These are phyloP conservation scores for Linum trigynum DNA, from an alignment of 345 rosid genomes.

Conservation along the genomic window DNA sequence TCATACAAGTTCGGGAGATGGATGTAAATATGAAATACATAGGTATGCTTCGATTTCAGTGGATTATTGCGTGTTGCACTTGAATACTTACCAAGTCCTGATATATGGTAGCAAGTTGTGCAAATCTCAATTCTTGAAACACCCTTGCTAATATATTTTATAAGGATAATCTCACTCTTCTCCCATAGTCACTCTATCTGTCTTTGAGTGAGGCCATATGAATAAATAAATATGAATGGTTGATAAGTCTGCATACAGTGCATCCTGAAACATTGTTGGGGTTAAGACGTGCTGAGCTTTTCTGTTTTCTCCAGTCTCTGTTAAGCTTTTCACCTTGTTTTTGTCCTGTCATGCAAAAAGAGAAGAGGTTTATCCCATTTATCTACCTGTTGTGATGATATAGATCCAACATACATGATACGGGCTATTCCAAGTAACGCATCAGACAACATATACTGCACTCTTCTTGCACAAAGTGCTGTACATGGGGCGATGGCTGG, in stretches of 20 bases:
- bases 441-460: conserved; percentile 18
- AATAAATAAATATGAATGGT: too few species aligned
- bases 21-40: conserved; percentile 17
- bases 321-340: background rate
- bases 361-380: too few species aligned
- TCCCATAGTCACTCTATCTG: too few species aligned
- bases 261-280: too few species aligned
- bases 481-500: conserved; percentile 24
- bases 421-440: conserved; percentile 19
- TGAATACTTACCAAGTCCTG: too few species aligned
- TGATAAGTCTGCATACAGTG: too few species aligned
- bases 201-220: background rate
- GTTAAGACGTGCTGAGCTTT: too few species aligned
- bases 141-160: background rate
- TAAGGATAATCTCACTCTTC: too few species aligned
- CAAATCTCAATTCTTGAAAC: background rate
- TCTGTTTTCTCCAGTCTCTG: background rate
- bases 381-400: background rate
- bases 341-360: background rate
- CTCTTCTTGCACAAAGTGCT: conserved; percentile 20
- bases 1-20: conserved; percentile 11
- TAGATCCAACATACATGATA: conserved; percentile 26
- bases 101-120: too few species aligned
- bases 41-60: conserved; percentile 5
- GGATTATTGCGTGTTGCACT: too few species aligned